Conservation (phyloP, 441 rosid species). For the Metrosideros polymorpha region DNA sequence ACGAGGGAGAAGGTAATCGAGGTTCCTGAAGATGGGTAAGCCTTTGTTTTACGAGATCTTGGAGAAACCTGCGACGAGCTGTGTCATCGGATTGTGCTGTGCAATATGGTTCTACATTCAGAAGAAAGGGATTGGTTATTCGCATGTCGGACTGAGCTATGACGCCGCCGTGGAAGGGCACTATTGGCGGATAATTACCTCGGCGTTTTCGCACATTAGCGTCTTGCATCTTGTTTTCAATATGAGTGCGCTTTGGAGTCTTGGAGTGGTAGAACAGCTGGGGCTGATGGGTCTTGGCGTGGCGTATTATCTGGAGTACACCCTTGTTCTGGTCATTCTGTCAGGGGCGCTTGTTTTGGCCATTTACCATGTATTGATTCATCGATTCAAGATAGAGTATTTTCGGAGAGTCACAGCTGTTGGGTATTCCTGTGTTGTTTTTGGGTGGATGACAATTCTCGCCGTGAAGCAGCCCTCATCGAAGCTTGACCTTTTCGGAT, state of each 20-base stretch:
- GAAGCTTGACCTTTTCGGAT: conserved; percentile 81
- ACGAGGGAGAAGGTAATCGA: neutral
- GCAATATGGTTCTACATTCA: conserved; percentile 81
- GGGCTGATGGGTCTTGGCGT: conserved; percentile 67
- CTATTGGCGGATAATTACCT: conserved; percentile 87
- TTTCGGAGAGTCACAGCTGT: conserved; percentile 90
- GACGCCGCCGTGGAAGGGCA: conserved; percentile 77
- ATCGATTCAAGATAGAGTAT: conserved; percentile 66
- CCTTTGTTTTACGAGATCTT: conserved; percentile 75
- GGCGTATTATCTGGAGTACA: conserved; percentile 77
- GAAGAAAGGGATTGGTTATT: conserved; percentile 82
- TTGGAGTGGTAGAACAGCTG: conserved; percentile 78
- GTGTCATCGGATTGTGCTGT: conserved; percentile 62
- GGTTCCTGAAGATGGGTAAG: conserved; percentile 46
- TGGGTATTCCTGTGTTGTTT: conserved; percentile 95
- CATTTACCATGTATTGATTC: conserved; percentile 64
- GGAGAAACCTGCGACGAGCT: conserved; percentile 88
- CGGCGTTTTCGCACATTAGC: conserved; percentile 89
- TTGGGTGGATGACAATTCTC: conserved; percentile 97
- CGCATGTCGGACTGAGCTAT: conserved; percentile 88
- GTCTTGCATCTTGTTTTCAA: conserved; percentile 86
- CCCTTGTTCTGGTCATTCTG: conserved; percentile 64
- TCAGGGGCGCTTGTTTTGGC: conserved; percentile 76
- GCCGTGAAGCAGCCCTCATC: conserved; percentile 92
- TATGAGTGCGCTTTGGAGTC: conserved; percentile 98